Base-by-base conservation (phyloP, 306 rosid species). In the Prunus armeniaca region DNA sequence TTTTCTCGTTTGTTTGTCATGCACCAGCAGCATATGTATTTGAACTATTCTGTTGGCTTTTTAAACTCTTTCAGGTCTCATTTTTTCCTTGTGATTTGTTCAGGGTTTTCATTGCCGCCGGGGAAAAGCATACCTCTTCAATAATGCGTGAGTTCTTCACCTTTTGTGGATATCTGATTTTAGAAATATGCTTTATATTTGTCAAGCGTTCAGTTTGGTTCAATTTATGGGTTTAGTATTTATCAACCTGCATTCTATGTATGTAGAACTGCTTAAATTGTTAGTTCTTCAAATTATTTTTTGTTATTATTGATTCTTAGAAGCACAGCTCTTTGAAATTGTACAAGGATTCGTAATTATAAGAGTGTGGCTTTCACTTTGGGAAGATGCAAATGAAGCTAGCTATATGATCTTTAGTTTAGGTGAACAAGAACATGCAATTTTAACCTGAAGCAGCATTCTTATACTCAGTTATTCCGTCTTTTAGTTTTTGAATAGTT, bases 71-170 rank as follows among this genome's bases (percentile, higher is more conserved):
- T 82, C 66, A 22, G 65, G 65, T 84, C 75, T 71, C 49, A 67
- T 65, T 70, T 43, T 83, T 79, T 47, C 22, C 43, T 75, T 67
- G 34, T 74, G 61, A 41, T 80, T 81, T 75, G 78, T 20, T 78
- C 88, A 93, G 98, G 55, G 71, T 30, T 93, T 93, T 84, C 86
- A 82, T 74, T 85, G 93, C 71, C 91, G 92, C 75, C 82, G 86
- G 8, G 98, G 97, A 67, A 93, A 91, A 78, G 97, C 98, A 12
- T 93, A 89, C 81, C 97, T 93, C 54, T 91, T 91, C 85, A 89
- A 77, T 67, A 85, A 91, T 17, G 91, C 74, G 97, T 93, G 83
- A 93, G 95, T 88, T 84, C 73, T 28, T 65, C 64, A 3, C 34
- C 82, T 80, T 81, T 65, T 4, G 9, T 41, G 67, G 63, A 12